Evolutionary conservation across 768 basidiomycete species (phyloP).

Genomic region (Leccinum disarticulatum): DNA sequence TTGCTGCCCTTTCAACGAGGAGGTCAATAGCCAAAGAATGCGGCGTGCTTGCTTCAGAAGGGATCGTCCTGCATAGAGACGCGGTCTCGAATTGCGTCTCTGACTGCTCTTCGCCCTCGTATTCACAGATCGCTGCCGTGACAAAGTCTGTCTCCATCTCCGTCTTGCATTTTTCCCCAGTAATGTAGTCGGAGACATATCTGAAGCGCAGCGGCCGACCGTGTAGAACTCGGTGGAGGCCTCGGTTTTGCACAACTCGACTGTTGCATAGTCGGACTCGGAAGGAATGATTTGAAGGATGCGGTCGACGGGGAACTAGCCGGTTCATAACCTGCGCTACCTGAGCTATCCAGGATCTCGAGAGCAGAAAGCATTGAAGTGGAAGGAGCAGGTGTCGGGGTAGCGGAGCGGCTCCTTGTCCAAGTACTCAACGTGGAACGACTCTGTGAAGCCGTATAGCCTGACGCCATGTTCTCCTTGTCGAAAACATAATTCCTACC

Average conservation of each 20-base stretch:
- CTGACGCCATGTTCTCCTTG: slow-evolving; percentile 51
- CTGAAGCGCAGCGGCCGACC: slow-evolving; percentile 42
- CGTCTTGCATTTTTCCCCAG: slow-evolving; percentile 47
- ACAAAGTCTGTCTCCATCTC: slow-evolving; percentile 41
- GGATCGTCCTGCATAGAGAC: slow-evolving; percentile 36
- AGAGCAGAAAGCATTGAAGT: slow-evolving; percentile 27
- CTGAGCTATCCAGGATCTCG: slow-evolving; percentile 35
- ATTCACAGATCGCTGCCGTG: slow-evolving; percentile 45
- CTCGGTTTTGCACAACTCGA: slow-evolving; percentile 42
- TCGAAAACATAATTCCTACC: slow-evolving; percentile 44
- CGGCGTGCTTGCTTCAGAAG: slow-evolving; percentile 34
- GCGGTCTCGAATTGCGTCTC: slow-evolving; percentile 55
- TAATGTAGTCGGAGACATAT: slow-evolving; percentile 48
- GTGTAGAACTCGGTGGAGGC: slow-evolving; percentile 48
- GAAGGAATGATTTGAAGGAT: slow-evolving; percentile 61
- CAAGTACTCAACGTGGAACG: slow-evolving; percentile 34
- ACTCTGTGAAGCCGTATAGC: slow-evolving; percentile 35
- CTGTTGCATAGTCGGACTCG: slow-evolving; percentile 44
- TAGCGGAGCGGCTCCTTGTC: slow-evolving; percentile 34
- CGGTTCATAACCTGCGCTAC: slow-evolving; percentile 52
- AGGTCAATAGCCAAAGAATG: slow-evolving; percentile 38
- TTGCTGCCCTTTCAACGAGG: slow-evolving; percentile 19
- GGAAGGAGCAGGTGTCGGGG: slow-evolving; percentile 34
- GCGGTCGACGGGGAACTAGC: slow-evolving; percentile 43
- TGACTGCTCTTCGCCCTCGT: slow-evolving; percentile 31